Conservation (phyloP, 2,329 filamentous ascomycete genomes). For the Aureobasidium sp. region DNA sequence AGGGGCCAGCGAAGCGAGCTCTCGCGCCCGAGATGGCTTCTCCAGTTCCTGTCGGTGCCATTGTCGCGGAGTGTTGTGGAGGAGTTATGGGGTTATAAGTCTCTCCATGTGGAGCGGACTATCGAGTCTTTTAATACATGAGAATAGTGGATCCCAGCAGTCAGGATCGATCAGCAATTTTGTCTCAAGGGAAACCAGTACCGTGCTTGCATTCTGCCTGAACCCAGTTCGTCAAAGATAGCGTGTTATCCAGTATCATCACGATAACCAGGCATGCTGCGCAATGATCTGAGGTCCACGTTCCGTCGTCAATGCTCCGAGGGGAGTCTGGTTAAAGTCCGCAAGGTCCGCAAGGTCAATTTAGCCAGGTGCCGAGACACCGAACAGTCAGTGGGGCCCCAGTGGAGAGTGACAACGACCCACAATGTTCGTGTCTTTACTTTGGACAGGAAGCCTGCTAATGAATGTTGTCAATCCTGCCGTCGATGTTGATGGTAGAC, state of each 20-base stretch:
- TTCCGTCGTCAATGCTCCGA: not conserved
- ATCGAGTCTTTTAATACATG: constrained; percentile 6
- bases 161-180: not conserved
- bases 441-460: not conserved
- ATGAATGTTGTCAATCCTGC: not conserved
- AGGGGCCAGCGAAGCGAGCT: constrained; percentile 22
- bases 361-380: constrained; percentile 11
- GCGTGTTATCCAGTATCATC: not conserved
- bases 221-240: not conserved
- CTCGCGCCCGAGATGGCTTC: constrained; percentile 20
- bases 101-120: not conserved
- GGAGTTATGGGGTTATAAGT: not conserved
- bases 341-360: not conserved
- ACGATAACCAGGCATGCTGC: not conserved
- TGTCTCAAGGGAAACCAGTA: not conserved
- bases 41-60: constrained; percentile 8
- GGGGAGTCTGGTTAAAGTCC: constrained; percentile 1
- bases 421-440: not conserved
- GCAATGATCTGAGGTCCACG: not conserved
- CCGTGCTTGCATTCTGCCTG: constrained; percentile 11
- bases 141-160: not conserved
- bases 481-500: not conserved
- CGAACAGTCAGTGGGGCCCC: not conserved
- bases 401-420: not conserved
- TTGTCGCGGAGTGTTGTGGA: not conserved